phyloP scores from a whole-genome alignment of 495 filamentous ascomycete genomes.

The Oidiodendron maius region DNA sequence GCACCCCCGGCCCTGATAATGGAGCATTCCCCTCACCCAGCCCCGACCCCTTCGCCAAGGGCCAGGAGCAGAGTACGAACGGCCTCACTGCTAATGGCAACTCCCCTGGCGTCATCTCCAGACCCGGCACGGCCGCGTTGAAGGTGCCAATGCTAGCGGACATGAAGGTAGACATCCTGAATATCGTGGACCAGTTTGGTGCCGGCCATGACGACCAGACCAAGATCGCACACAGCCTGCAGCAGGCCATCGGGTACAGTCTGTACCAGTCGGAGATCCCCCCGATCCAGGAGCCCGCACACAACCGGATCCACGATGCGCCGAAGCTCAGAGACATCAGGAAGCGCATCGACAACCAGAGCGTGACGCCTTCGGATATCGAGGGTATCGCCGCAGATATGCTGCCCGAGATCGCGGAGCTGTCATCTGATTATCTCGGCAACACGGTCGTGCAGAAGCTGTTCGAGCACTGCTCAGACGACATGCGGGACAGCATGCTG shows the following conservation, averaged over 20 bases:
- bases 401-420: slow-evolving; percentile 93
- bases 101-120: slow-evolving; percentile 32
- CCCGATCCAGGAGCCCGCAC: slow-evolving; percentile 80
- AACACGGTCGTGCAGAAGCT: slow-evolving; percentile 99
- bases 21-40: slow-evolving; percentile 90
- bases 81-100: slow-evolving; percentile 34
- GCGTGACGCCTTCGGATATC: slow-evolving; percentile 77
- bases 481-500: slow-evolving; percentile 87
- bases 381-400: slow-evolving; percentile 87
- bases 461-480: slow-evolving; percentile 91
- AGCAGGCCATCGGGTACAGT: slow-evolving; percentile 68
- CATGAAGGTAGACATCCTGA: slow-evolving; percentile 72
- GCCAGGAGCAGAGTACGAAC: slow-evolving; percentile 37
- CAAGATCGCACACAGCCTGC: slow-evolving; percentile 67
- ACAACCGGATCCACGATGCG: slow-evolving; percentile 88
- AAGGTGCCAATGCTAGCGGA: slow-evolving; percentile 68
- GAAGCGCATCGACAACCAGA: slow-evolving; percentile 94
- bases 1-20: slow-evolving; percentile 68
- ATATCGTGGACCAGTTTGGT: slow-evolving; percentile 86
- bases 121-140: slow-evolving; percentile 41
- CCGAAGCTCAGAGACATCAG: slow-evolving; percentile 93
- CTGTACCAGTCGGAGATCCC: slow-evolving; percentile 78
- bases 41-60: slow-evolving; percentile 69
- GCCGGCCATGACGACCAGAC: slow-evolving; percentile 73
- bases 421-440: slow-evolving; percentile 91